Base-by-base conservation (phyloP, 139 green algal species). In the Picochlorum sp. region DNA sequence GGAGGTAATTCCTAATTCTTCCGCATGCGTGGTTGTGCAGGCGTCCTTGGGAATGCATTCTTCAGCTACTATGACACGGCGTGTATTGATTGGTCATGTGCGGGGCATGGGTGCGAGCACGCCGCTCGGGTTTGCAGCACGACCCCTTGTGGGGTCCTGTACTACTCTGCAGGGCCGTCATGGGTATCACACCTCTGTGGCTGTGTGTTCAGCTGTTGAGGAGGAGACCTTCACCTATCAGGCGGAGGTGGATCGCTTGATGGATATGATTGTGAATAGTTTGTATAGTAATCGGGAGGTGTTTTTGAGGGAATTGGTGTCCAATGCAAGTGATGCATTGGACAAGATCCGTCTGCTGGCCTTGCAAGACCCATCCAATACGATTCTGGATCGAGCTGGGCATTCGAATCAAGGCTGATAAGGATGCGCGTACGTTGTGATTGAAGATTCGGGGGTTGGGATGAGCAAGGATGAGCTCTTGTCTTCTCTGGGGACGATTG, bases 251-350 rank as follows among this genome's bases (percentile, higher is more conserved):
- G 88, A 95, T 78, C 83, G 92, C 34, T 79, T 99, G 45, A 90
- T 99, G 90, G 92, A 98, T 79, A 90, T 99, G 77, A 99, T 99
- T 54, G 89, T 99, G n/a, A 96, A 99, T 86, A 89, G 74, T 52
- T 81, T 99, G 55, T 99, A 99, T 88, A 89, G 75, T 70, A 96
- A 96, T 83, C 66, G 84, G 3, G 89, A 96, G 62, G 84, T 96
- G 0, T 97, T 96, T 73, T 72, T 95, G 30, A 77, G 90, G 7
- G 91, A 96, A 81, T 79, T 97, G 26, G 79, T 97, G 50, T 90
- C 74, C 78, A 99, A 99, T 70, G 86, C 87, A 20, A 87, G 68
- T 15, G 94, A 99, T 69, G 94, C 94, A 0, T 80, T 98, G 58
- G 94, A 99, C 80, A 99, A 98, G 79, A 68, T 72, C 52, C 55